Evolutionary conservation across 345 rosid species (phyloP).

Genomic region (Brassica rapa): DNA sequence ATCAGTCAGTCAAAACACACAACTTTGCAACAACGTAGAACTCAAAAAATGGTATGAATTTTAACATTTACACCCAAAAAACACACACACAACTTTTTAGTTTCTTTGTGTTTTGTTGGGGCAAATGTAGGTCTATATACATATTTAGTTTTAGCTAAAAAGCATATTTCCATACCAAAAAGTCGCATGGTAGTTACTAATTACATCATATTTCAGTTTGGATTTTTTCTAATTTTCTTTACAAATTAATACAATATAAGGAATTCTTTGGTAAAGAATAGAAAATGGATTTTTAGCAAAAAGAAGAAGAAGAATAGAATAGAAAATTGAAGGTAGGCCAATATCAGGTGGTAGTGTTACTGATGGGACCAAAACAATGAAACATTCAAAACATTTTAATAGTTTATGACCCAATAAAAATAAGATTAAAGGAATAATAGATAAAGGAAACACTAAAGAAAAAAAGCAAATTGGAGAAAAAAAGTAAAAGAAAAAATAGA

Average conservation of each 20-base stretch:
- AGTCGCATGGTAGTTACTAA: background rate
- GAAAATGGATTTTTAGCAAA: background rate
- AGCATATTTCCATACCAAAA: background rate
- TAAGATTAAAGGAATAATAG: slow-evolving; percentile 14
- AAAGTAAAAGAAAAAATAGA: background rate
- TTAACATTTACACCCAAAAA: no score
- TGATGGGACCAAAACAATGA: slow-evolving; percentile 34
- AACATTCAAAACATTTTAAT: slow-evolving; percentile 13
- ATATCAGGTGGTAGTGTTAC: slow-evolving; percentile 30
- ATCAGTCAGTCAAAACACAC: background rate
- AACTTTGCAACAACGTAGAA: no score
- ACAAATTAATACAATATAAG: background rate
- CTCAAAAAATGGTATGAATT: no score
- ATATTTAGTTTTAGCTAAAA: background rate
- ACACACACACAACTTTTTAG: background rate
- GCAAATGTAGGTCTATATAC: background rate
- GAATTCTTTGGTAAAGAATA: slow-evolving; percentile 1
- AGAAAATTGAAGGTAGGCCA: slow-evolving; percentile 28
- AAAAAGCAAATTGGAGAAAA: slow-evolving; percentile 33
- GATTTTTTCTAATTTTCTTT: background rate
- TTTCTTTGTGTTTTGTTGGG: background rate
- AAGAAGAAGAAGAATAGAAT: background rate
- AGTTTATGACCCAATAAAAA: slow-evolving; percentile 20
- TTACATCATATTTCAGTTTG: background rate
- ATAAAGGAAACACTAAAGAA: slow-evolving; percentile 39